Conservation (phyloP, 192 early-diverging fungal genomes). For the Allomyces javanicus region DNA sequence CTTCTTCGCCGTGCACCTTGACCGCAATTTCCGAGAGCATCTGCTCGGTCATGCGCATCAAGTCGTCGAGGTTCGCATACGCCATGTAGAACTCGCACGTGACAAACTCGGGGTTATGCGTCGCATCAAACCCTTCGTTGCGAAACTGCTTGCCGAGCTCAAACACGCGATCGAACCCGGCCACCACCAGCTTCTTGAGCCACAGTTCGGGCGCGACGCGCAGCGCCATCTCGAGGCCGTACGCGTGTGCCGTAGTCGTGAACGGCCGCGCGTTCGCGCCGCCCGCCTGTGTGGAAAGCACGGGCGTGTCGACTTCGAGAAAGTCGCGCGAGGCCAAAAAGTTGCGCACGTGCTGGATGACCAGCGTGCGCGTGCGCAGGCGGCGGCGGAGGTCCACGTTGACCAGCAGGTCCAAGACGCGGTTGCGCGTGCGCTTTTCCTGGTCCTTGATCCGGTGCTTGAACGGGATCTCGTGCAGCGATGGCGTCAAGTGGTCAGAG, state of each 20-base stretch:
- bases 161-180: slow-evolving; percentile 63
- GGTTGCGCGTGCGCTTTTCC: slow-evolving; percentile 46
- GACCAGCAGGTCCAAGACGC: slow-evolving; percentile 55
- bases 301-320: slow-evolving; percentile 70
- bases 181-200: slow-evolving; percentile 73
- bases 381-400: slow-evolving; percentile 30
- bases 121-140: slow-evolving; percentile 74
- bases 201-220: slow-evolving; percentile 70
- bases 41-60: slow-evolving; percentile 50
- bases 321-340: slow-evolving; percentile 46
- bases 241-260: slow-evolving; percentile 37
- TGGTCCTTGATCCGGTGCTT: slow-evolving; percentile 35
- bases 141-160: slow-evolving; percentile 82
- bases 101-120: slow-evolving; percentile 80
- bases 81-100: slow-evolving; percentile 79
- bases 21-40: slow-evolving; percentile 28
- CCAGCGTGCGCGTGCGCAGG: slow-evolving; percentile 33
- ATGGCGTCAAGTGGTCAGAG: slow-evolving; percentile 38
- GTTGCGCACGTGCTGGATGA: slow-evolving; percentile 37
- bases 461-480: slow-evolving; percentile 44
- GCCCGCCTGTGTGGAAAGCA: slow-evolving; percentile 47
- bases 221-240: slow-evolving; percentile 46
- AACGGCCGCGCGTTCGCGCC: slow-evolving; percentile 73
- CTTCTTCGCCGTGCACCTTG: neutral
- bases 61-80: slow-evolving; percentile 42